Base-by-base conservation (phyloP, 306 rosid genomes). In the Lablab purpureus region DNA sequence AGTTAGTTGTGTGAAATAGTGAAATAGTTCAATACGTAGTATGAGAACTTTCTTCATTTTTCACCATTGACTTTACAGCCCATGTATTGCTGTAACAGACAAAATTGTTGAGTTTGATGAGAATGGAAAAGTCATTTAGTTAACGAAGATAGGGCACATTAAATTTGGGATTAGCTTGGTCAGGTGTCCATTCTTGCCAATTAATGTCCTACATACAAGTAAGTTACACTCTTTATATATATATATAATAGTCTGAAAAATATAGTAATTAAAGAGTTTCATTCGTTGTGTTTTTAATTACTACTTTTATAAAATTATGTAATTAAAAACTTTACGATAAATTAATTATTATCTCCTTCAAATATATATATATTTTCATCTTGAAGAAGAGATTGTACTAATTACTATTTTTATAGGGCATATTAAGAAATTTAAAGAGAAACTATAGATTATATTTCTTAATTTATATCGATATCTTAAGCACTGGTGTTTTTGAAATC, bases 111-210 rank as follows among this genome's bases (percentile, higher is more conserved):
- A 79, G 18, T 50, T 66, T 4, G 28, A 25, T 55, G 14, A 54
- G 51, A 63, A 73, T n/a, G 25, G 58, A 11, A 70, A 21, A 10
- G 62, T 55, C 34, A 40, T 46, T 73, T 40, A 28, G 36, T 9
- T 49, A 64, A 67, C 28, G 12, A 2, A 51, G 46, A 52, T 14
- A 14, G 69, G 82, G 58, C 36, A 30, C 25, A 46, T 60, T 79
- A 32, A 70, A 60, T 49, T 27, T 27, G n/a, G 73, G 46, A 43
- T 45, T 56, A 30, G 64, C 62, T 54, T 10, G n/a, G 22, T 75
- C 78, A 70, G 74, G 54, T 76, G 62, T 82, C 70, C 17, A 40
- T 63, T 63, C 22, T 62, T 54, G 64, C 17, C 37, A 50, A 34
- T 28, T 34, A 30, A n/a, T 76, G 67, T 32, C 65, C 13, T 3